Evolutionary conservation across 23 red algal genomes (phyloP).

Genomic region (Chondrus crispus): DNA sequence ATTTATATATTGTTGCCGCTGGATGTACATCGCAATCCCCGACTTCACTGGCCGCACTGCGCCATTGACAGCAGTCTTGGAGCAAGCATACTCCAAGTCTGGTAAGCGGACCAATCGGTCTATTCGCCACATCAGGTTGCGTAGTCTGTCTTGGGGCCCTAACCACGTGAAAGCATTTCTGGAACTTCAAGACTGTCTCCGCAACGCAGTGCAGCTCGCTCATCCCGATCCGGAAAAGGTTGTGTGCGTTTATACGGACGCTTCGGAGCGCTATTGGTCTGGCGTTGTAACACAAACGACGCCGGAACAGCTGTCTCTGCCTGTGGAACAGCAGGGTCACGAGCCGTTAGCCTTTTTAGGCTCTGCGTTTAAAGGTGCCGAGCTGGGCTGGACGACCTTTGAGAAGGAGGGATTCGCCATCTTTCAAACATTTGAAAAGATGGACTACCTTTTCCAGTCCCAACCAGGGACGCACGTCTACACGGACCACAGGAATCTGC

Average conservation of each 20-base stretch:
- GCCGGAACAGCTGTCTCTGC: not conserved
- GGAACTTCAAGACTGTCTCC: conserved; percentile 1
- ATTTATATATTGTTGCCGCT: conserved; percentile 1
- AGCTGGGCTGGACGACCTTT: not conserved
- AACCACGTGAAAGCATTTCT: not conserved
- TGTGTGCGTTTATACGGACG: not conserved
- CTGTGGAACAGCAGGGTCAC: conserved; percentile 1
- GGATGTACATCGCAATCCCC: not conserved
- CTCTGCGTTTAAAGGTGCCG: not conserved
- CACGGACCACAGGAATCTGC: conserved; percentile 16
- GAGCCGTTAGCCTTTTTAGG: not conserved
- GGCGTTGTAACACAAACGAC: conserved; percentile 21
- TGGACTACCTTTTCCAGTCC: not conserved
- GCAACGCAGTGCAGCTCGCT: not conserved
- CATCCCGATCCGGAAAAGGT: not conserved
- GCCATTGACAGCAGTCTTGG: not conserved
- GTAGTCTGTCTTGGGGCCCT: not conserved
- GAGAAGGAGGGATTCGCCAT: conserved; percentile 26
- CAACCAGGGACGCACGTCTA: not conserved
- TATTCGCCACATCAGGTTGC: not conserved
- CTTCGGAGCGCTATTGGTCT: not conserved
- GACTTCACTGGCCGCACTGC: not conserved
- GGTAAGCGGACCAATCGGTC: not conserved
- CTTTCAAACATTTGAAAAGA: not conserved
- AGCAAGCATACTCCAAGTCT: not conserved